Evolutionary conservation across 352 stramenopile genomes (phyloP).

Genomic region (Phytopythium aichiense): DNA sequence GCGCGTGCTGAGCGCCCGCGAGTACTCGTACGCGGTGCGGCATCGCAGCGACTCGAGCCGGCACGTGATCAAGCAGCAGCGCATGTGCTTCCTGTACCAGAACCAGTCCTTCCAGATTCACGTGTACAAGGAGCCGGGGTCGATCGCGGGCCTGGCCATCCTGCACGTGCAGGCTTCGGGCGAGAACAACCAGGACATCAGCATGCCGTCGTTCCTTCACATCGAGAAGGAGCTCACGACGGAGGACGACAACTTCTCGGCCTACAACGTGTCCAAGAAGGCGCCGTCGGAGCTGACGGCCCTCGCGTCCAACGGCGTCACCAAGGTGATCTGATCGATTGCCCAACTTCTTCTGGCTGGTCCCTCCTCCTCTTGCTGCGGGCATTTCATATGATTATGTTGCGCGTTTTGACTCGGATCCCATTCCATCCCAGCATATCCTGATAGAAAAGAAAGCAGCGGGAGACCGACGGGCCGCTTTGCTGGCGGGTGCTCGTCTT

Average conservation of each 20-base stretch:
- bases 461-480: background rate
- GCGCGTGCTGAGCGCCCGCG: slow-evolving; percentile 72
- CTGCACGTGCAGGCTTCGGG: slow-evolving; percentile 75
- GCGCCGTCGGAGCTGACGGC: slow-evolving; percentile 2
- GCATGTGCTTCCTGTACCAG: slow-evolving; percentile 83
- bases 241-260: slow-evolving; percentile 63
- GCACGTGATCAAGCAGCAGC: slow-evolving; percentile 85
- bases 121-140: slow-evolving; percentile 75
- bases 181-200: slow-evolving; percentile 47
- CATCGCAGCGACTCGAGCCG: slow-evolving; percentile 64
- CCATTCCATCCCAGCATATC: background rate
- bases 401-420: slow-evolving; percentile 5
- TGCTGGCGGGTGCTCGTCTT: background rate
- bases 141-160: slow-evolving; percentile 58
- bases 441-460: slow-evolving; percentile 3
- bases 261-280: slow-evolving; percentile 81
- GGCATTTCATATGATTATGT: background rate
- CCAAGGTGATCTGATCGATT: background rate
- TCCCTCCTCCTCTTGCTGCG: background rate
- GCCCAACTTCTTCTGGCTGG: background rate
- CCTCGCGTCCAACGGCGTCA: background rate
- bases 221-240: slow-evolving; percentile 60
- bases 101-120: slow-evolving; percentile 88
- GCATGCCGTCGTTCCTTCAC: slow-evolving; percentile 71
- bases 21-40: slow-evolving; percentile 82